phyloP scores from a whole-genome alignment of 2,329 filamentous ascomycete genomes.

The Penicillium griseofulvum region DNA sequence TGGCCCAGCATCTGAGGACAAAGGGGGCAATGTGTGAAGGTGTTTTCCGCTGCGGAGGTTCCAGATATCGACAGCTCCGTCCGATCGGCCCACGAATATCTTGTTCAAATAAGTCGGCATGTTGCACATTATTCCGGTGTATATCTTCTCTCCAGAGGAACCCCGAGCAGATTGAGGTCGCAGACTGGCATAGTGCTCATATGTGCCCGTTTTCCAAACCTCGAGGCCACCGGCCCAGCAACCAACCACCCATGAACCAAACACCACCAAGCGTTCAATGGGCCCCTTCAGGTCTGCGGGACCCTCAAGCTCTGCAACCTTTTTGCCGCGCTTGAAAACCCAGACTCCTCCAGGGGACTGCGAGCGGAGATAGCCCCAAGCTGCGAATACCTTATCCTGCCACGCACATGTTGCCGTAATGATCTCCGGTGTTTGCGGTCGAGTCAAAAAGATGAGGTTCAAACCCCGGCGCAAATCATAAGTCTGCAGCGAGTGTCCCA shows the following conservation, averaged over 20 bases:
- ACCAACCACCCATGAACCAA: slow-evolving; percentile 88
- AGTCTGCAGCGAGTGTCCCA: slow-evolving; percentile 85
- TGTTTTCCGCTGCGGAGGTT: slow-evolving; percentile 90
- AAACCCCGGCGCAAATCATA: slow-evolving; percentile 90
- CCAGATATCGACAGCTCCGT: slow-evolving; percentile 95
- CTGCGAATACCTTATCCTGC: slow-evolving; percentile 84
- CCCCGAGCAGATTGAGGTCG: slow-evolving; percentile 56
- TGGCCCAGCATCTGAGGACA: slow-evolving; percentile 67
- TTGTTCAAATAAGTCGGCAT: slow-evolving; percentile 98
- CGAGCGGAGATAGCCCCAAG: slow-evolving; percentile 67
- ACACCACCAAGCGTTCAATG: slow-evolving; percentile 73
- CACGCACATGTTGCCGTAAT: slow-evolving; percentile 87
- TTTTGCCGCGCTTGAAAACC: slow-evolving; percentile 89
- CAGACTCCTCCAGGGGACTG: slow-evolving; percentile 64
- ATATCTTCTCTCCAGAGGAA: slow-evolving; percentile 60
- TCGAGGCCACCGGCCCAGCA: slow-evolving; percentile 74
- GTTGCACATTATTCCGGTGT: slow-evolving; percentile 76
- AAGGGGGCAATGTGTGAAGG: slow-evolving; percentile 83
- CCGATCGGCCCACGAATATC: slow-evolving; percentile 79
- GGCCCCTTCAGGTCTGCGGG: slow-evolving; percentile 64
- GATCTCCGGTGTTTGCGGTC: slow-evolving; percentile 78
- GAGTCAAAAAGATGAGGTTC: slow-evolving; percentile 88
- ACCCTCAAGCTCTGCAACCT: slow-evolving; percentile 69
- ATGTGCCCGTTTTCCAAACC: slow-evolving; percentile 79
- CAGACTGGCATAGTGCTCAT: slow-evolving; percentile 89